Percentiles rank a stretch among this genome's conserved stretches.
These are phyloP conservation scores for Boletus hoseneyae DNA, from an alignment of 1,284 basidiomycete species.

Conservation along the genomic window DNA sequence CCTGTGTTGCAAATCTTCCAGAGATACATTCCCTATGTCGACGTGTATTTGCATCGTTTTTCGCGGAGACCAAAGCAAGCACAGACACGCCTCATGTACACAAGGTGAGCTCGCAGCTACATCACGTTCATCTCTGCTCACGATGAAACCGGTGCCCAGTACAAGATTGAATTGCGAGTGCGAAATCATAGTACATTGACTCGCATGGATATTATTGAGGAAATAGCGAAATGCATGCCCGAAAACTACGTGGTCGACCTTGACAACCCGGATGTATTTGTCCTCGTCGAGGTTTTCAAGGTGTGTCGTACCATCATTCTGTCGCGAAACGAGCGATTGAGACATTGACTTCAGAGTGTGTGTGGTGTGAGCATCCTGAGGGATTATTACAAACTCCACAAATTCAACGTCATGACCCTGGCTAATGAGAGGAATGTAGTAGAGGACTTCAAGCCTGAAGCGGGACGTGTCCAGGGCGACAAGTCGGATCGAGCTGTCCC, in stretches of 20 bases:
- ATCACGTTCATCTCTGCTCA: background rate
- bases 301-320: constrained; percentile 35
- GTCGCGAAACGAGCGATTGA: constrained; percentile 1
- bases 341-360: constrained; percentile 46
- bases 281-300: constrained; percentile 81
- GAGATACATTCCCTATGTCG: constrained; percentile 64
- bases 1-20: constrained; percentile 61
- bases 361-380: constrained; percentile 70
- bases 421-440: constrained; percentile 35
- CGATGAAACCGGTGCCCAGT: constrained; percentile 40
- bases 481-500: background rate
- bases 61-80: constrained; percentile 38
- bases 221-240: constrained; percentile 67
- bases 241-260: constrained; percentile 62
- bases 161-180: constrained; percentile 72
- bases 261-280: constrained; percentile 62
- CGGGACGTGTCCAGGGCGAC: constrained; percentile 28
- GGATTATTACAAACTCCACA: constrained; percentile 65
- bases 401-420: constrained; percentile 74
- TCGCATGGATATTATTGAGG: constrained; percentile 57
- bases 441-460: constrained; percentile 26
- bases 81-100: constrained; percentile 34
- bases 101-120: constrained; percentile 29
- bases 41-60: constrained; percentile 50
- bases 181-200: constrained; percentile 70